Conservation (phyloP, 2,329 filamentous ascomycete species). For the Stagonosporopsis rhizophila region DNA sequence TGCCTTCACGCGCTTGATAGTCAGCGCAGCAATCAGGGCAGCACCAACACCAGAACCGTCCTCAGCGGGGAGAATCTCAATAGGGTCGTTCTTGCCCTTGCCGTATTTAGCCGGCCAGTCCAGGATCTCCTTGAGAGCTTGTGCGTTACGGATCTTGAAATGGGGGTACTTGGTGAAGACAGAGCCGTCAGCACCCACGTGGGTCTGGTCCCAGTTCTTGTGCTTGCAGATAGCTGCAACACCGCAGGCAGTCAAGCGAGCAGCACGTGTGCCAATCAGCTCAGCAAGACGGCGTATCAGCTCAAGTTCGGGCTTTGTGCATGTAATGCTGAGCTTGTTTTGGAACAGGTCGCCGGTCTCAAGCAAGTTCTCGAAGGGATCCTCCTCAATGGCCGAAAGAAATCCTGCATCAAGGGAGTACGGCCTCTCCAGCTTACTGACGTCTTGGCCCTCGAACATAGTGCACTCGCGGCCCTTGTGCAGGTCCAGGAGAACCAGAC, state of each 20-base stretch:
- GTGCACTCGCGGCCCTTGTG: conserved; percentile 68
- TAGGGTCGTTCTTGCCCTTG: conserved; percentile 70
- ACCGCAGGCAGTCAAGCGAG: conserved; percentile 90
- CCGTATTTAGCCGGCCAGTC: conserved; percentile 86
- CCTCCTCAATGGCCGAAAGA: conserved; percentile 90
- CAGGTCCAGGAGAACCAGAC: conserved; percentile 82
- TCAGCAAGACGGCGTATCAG: conserved; percentile 88
- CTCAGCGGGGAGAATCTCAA: conserved; percentile 88
- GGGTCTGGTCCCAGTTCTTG: conserved; percentile 86
- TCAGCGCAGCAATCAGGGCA: conserved; percentile 83
- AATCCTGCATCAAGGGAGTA: conserved; percentile 94
- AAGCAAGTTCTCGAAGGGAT: conserved; percentile 92
- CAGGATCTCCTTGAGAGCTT: conserved; percentile 90
- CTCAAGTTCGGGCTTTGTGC: conserved; percentile 81
- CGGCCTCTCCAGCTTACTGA: conserved; percentile 78
- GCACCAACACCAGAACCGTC: conserved; percentile 98
- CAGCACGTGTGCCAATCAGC: conserved; percentile 92
- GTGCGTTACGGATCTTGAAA: conserved; percentile 91
- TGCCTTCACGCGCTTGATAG: conserved; percentile 66
- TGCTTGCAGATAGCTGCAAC: conserved; percentile 97
- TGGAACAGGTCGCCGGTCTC: conserved; percentile 86
- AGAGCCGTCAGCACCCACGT: conserved; percentile 95
- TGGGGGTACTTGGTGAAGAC: conserved; percentile 99
- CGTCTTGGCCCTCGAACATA: conserved; percentile 86
- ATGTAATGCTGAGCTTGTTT: conserved; percentile 73